Conservation (phyloP, 2,329 filamentous ascomycete species). For the Alternaria gansuensis region DNA sequence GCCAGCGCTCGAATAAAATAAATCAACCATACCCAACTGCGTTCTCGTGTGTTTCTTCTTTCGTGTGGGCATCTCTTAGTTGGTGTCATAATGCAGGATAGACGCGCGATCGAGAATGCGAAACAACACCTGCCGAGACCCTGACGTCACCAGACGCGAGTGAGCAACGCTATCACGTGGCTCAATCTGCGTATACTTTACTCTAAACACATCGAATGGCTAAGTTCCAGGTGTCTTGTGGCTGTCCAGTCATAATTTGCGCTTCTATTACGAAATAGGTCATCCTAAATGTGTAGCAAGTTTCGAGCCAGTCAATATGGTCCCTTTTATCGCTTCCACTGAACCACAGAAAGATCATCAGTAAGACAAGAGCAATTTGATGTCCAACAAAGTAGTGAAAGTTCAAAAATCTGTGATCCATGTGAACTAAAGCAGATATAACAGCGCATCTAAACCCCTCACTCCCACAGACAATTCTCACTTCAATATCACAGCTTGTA, state of each 20-base stretch:
- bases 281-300: not conserved
- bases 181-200: not conserved
- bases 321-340: not conserved
- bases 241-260: not conserved
- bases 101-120: not conserved
- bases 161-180: constrained; percentile 4
- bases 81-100: not conserved
- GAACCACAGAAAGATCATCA: not conserved
- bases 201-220: not conserved
- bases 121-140: not conserved
- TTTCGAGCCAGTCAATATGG: no score
- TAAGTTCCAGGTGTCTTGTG: not conserved
- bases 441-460: not conserved
- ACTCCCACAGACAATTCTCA: not conserved
- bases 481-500: not conserved
- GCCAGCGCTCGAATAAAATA: constrained; percentile 15
- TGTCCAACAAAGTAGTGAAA: not conserved
- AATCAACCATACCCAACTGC: not conserved
- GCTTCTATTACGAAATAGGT: not conserved
- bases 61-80: not conserved
- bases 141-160: constrained; percentile 6
- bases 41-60: not conserved
- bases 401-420: not conserved
- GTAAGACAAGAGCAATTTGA: not conserved
- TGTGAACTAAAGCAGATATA: not conserved